Evolutionary conservation across 345 rosid genomes (phyloP).

Genomic region (Lepidium africanum): DNA sequence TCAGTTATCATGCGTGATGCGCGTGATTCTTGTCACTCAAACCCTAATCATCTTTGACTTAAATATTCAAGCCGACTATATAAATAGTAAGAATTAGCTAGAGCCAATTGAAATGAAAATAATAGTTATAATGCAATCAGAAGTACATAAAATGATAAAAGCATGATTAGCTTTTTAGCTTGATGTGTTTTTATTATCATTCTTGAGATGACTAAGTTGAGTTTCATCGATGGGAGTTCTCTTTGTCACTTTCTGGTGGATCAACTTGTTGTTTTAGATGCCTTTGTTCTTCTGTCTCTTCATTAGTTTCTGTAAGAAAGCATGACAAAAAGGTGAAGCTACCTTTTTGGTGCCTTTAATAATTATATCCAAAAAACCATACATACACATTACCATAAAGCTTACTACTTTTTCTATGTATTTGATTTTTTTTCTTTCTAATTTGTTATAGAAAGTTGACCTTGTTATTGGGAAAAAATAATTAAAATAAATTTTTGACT

Average conservation of each 20-base stretch:
- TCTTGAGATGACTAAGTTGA: not conserved
- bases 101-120: not conserved
- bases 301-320: slow-evolving; percentile 24
- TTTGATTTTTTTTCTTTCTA: not conserved
- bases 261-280: slow-evolving; percentile 27
- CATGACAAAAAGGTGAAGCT: slow-evolving; percentile 21
- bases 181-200: not conserved
- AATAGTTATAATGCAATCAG: not conserved
- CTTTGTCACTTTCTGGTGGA: slow-evolving; percentile 12
- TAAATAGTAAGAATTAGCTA: not conserved
- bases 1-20: not conserved
- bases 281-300: slow-evolving; percentile 19
- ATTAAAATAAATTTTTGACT: not conserved
- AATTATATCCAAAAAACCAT: slow-evolving; percentile 8
- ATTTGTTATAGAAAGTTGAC: slow-evolving; percentile 3
- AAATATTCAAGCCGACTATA: not conserved
- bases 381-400: slow-evolving; percentile 16
- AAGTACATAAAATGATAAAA: not conserved
- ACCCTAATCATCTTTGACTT: slow-evolving; percentile 1
- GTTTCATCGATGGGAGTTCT: slow-evolving; percentile 12
- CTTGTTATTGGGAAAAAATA: not conserved
- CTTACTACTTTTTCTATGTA: not conserved
- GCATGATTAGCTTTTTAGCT: not conserved
- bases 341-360: slow-evolving; percentile 11
- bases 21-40: not conserved